A percentile compares a stretch with the other conserved stretches of the same genome.
phyloP scores from a whole-genome alignment of 257 asterid genomes.

The Linaria vulgaris region DNA sequence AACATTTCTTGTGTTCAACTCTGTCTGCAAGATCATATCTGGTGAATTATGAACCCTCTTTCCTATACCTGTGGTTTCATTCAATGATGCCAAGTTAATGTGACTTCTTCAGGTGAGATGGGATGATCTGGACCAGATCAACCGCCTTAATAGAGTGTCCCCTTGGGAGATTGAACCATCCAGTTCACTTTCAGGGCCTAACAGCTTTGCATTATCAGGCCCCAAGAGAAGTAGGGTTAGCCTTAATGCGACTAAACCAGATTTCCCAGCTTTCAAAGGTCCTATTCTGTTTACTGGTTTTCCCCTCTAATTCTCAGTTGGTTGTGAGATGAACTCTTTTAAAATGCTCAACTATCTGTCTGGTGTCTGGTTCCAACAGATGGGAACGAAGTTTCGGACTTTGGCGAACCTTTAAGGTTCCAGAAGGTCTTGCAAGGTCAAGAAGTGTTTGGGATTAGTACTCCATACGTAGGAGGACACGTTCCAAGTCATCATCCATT shows the following conservation, averaged over 20 bases:
- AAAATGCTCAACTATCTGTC: not conserved
- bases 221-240: slow-evolving; percentile 75
- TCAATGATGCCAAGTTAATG: slow-evolving; percentile 12
- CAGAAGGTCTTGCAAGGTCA: slow-evolving; percentile 99
- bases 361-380: slow-evolving; percentile 38
- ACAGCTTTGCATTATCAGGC: slow-evolving; percentile 59
- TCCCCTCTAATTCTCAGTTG: not conserved
- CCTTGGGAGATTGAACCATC: slow-evolving; percentile 97
- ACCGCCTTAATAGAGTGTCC: slow-evolving; percentile 75
- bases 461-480: slow-evolving; percentile 43
- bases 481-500: slow-evolving; percentile 46
- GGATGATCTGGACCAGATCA: slow-evolving; percentile 86
- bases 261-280: slow-evolving; percentile 61
- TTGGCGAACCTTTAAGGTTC: slow-evolving; percentile 76
- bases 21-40: not conserved
- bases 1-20: too few species aligned
- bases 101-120: slow-evolving; percentile 75
- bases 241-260: slow-evolving; percentile 53
- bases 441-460: slow-evolving; percentile 71
- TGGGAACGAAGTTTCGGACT: slow-evolving; percentile 62
- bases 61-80: not conserved
- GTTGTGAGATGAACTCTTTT: not conserved
- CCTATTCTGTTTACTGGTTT: not conserved
- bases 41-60: not conserved
- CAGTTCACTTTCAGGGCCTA: slow-evolving; percentile 57